Conservation (phyloP, 805 yeast genomes). For the Metschnikowia santaceciliae region DNA sequence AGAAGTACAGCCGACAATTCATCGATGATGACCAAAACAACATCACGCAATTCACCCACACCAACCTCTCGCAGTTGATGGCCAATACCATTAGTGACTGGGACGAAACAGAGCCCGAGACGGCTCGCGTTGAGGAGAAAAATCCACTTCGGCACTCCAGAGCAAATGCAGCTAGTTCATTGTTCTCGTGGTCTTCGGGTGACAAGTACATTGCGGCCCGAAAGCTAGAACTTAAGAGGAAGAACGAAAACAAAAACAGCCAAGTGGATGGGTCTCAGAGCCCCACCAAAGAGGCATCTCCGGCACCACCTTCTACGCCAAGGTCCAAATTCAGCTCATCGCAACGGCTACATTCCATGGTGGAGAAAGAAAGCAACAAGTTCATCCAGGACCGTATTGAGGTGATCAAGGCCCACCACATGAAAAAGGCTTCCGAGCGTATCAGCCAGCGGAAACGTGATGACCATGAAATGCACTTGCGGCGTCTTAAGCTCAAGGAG, state of each 20-base stretch:
- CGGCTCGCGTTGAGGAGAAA: background rate
- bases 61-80: constrained; percentile 5
- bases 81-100: constrained; percentile 7
- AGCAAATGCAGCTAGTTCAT: constrained; percentile 24
- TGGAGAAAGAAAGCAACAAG: constrained; percentile 35
- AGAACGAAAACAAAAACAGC: background rate
- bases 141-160: constrained; percentile 6
- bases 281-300: background rate
- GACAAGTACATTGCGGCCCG: constrained; percentile 36
- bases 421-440: constrained; percentile 32
- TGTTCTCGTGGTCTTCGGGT: constrained; percentile 42
- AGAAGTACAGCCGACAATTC: constrained; percentile 34
- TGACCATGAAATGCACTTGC: constrained; percentile 37
- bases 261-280: background rate
- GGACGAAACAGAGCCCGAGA: constrained; percentile 11
- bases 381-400: constrained; percentile 39
- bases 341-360: constrained; percentile 24
- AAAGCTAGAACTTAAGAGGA: constrained; percentile 22
- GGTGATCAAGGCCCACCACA: constrained; percentile 35
- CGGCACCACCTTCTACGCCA: constrained; percentile 6
- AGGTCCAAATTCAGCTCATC: constrained; percentile 20
- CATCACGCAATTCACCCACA: constrained; percentile 27
- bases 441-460: constrained; percentile 36
- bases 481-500: constrained; percentile 33
- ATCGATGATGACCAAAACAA: constrained; percentile 14